Evolutionary conservation across 2,329 filamentous ascomycete genomes (phyloP), one percentile per base, ranked within the genome.

Genomic region (Phyllosticta ampelicida): DNA sequence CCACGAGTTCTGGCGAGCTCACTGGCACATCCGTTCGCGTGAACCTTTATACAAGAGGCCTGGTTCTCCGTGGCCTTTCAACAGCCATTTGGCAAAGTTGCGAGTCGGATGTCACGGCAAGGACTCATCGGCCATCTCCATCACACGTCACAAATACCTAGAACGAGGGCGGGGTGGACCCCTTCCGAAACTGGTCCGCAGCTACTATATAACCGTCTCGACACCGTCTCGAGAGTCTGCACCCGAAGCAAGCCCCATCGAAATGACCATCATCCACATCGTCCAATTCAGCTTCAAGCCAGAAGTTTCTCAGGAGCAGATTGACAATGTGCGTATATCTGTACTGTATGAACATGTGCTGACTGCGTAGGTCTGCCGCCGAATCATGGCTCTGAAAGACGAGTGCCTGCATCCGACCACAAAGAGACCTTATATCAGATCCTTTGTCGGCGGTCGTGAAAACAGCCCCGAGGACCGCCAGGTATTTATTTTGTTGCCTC

Each of bases 261-360:
- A 63, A 19, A 87, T 87, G 84, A 67, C 82, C 0, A 77, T 88
- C 63, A 74, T 81, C n/a, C 86, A 89, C 67, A 78, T 88, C 54
- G 85, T 89, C 2, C 74, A 87, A 23, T 85, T 88, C 65, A 77
- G 82, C 61, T 86, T 86, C 74, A 84, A 85, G 65, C 68, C 80
- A 0, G 72, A 73, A 0, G 68, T 75, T 1, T 73, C 74, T 1
- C 63, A 74, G 0, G 76, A 78, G 16, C 74, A 79, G 29, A 73
- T 86, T 8, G 73, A 80, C 63, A 77, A 81, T 64, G 86, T 86
- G 77, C 23, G 19, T 36, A 60, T 54, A 30, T 19, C 21, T n/a
- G 10, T 20, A 20, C 57, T 52, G 52, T 60, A 58, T 51, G 48
- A 11, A n/a, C 50, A 60, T 60, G 54, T 50, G 48, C 49, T 18